These are phyloP conservation scores for Tagetes patula DNA, from an alignment of 129 eudicot species.

Conservation along the genomic window DNA sequence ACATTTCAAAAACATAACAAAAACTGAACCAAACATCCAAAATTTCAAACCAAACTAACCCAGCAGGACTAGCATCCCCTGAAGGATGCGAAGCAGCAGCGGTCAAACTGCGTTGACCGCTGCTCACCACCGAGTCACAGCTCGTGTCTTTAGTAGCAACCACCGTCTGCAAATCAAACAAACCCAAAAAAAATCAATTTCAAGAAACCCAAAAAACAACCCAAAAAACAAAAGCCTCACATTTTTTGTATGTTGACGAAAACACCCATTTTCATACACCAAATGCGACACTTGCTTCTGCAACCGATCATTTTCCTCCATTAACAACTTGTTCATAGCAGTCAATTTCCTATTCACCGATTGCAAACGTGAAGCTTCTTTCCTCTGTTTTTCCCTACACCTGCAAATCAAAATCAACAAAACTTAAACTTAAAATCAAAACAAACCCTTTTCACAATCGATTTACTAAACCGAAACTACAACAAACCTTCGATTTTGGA, in stretches of 20 bases:
- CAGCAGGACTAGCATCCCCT: slow-evolving; percentile 99
- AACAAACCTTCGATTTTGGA: slow-evolving; percentile 78
- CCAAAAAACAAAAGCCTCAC: slow-evolving; percentile 38
- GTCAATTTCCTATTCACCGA: slow-evolving; percentile 88
- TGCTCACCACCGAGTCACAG: slow-evolving; percentile 94
- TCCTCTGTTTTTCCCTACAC: slow-evolving; percentile 97
- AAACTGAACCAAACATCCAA: background rate
- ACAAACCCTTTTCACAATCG: background rate
- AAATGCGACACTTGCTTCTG: slow-evolving; percentile 95
- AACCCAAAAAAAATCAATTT: background rate
- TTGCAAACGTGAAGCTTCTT: slow-evolving; percentile 90
- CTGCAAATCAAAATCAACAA: slow-evolving; percentile 29
- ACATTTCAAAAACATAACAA: background rate
- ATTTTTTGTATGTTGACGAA: slow-evolving; percentile 76
- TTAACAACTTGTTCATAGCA: slow-evolving; percentile 93
- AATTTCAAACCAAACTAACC: slow-evolving; percentile 50
- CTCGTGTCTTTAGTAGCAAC: slow-evolving; percentile 75
- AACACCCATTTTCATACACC: slow-evolving; percentile 87
- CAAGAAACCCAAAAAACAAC: background rate
- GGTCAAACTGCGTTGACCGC: slow-evolving; percentile 85
- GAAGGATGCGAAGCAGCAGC: slow-evolving; percentile 89
- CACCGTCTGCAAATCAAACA: slow-evolving; percentile 43
- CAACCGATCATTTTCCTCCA: slow-evolving; percentile 97
- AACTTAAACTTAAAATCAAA: background rate
- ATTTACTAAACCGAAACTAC: background rate